Conservation (phyloP, 2,329 filamentous ascomycete genomes). For the Penicillium sp. region DNA sequence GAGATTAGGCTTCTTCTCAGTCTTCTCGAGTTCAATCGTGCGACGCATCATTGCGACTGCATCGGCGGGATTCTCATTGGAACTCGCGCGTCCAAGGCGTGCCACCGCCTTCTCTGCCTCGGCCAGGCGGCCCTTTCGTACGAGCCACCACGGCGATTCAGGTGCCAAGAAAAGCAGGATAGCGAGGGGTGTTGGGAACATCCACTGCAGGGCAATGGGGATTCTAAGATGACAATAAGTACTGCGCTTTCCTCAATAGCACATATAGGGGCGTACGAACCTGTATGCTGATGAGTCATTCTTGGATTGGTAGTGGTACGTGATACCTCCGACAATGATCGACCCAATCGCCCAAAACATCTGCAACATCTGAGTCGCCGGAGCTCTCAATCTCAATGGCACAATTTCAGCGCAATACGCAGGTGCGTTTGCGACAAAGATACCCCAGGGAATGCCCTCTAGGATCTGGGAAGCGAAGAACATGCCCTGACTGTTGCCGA, state of each 20-base stretch:
- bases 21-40: slow-evolving; percentile 59
- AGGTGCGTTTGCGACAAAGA: slow-evolving; percentile 68
- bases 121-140: slow-evolving; percentile 52
- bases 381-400: slow-evolving; percentile 60
- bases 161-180: slow-evolving; percentile 58
- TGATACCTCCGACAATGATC: slow-evolving; percentile 63
- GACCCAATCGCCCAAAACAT: slow-evolving; percentile 68
- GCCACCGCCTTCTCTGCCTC: slow-evolving; percentile 52
- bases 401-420: slow-evolving; percentile 67
- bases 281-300: slow-evolving; percentile 44
- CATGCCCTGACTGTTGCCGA: slow-evolving; percentile 49
- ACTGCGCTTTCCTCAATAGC: slow-evolving; percentile 28
- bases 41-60: slow-evolving; percentile 64
- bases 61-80: slow-evolving; percentile 46
- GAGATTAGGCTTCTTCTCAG: slow-evolving; percentile 52
- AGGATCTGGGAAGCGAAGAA: slow-evolving; percentile 61
- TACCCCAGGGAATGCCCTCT: slow-evolving; percentile 67
- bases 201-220: slow-evolving; percentile 62
- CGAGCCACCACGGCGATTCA: slow-evolving; percentile 58
- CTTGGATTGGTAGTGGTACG: slow-evolving; percentile 56
- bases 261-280: slow-evolving; percentile 40
- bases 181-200: slow-evolving; percentile 60
- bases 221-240: slow-evolving; percentile 48
- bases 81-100: slow-evolving; percentile 53
- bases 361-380: slow-evolving; percentile 65